Percentiles rank a stretch among this genome's conserved stretches.
These are phyloP conservation scores for Avena eriantha DNA, from an alignment of 176 grass and related monocot species.

Conservation along the genomic window DNA sequence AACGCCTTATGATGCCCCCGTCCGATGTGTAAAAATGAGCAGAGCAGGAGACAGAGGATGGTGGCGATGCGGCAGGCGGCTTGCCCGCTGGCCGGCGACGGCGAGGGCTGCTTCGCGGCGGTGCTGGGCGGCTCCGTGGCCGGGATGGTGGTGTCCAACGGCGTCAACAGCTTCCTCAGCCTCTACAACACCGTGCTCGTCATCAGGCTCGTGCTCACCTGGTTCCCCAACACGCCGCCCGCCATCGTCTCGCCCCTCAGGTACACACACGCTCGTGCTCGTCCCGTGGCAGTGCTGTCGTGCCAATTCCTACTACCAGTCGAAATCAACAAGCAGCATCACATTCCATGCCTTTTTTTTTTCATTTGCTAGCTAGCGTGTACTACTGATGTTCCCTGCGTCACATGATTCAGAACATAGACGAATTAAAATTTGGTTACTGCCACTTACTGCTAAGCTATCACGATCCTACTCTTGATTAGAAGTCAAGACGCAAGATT, in stretches of 20 bases:
- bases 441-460: background rate
- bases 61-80: conserved; percentile 44
- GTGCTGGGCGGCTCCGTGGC: conserved; percentile 84
- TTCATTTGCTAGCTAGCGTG: background rate
- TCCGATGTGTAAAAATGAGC: conserved; percentile 40
- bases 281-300: background rate
- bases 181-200: conserved; percentile 93
- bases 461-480: background rate
- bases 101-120: conserved; percentile 70
- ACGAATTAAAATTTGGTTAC: background rate
- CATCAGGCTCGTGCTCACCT: conserved; percentile 90
- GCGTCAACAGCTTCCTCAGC: conserved; percentile 92
- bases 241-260: conserved; percentile 92
- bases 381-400: background rate
- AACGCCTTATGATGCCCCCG: background rate
- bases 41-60: conserved; percentile 46
- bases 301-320: background rate
- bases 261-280: conserved; percentile 34
- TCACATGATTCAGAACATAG: background rate
- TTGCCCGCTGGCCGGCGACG: conserved; percentile 33
- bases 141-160: conserved; percentile 82
- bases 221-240: conserved; percentile 95
- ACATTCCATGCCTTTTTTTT: background rate
- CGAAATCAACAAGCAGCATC: background rate
- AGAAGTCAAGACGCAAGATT: background rate